Conservation (phyloP, 2,329 filamentous ascomycete species). For the Pezicula rhizophila region DNA sequence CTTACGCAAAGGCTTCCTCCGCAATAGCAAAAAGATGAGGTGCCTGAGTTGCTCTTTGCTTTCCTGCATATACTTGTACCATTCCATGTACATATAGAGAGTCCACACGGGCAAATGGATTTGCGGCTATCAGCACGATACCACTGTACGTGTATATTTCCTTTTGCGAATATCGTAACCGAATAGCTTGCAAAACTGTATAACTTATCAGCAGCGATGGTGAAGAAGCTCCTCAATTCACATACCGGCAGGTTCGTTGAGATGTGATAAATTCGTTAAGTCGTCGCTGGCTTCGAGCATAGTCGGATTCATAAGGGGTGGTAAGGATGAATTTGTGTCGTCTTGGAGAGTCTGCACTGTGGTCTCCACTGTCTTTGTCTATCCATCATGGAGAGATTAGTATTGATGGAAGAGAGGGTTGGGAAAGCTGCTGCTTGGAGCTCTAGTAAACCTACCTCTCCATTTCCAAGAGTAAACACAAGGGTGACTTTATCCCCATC, state of each 20-base stretch:
- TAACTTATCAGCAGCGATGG: constrained; percentile 11
- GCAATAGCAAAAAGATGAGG: constrained; percentile 98
- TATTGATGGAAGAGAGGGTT: constrained; percentile 9
- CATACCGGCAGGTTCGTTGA: constrained; percentile 95
- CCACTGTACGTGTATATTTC: constrained; percentile 99
- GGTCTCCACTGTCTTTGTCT: constrained; percentile 78
- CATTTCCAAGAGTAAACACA: constrained; percentile 85
- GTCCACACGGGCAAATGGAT: constrained; percentile 94
- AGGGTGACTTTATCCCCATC: constrained; percentile 83
- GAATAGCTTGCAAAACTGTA: constrained; percentile 91
- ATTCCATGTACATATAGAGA: constrained; percentile 98
- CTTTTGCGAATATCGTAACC: constrained; percentile 93
- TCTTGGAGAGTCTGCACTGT: constrained; percentile 70
- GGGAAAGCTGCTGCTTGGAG: constrained; percentile 1
- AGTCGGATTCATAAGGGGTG: constrained; percentile 93
- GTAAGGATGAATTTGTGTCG: constrained; percentile 71
- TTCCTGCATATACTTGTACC: constrained; percentile 99
- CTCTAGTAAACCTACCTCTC: constrained; percentile 59
- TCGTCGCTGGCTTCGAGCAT: constrained; percentile 99
- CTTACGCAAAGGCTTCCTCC: constrained; percentile 95
- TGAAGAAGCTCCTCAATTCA: constrained; percentile 4
- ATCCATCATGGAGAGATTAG: constrained; percentile 15
- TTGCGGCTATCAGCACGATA: constrained; percentile 96
- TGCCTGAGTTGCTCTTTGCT: constrained; percentile 91
- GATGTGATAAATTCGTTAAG: constrained; percentile 90